These are phyloP conservation scores for Daedaleopsis sinensis DNA, from an alignment of 768 basidiomycete genomes.

Conservation along the genomic window DNA sequence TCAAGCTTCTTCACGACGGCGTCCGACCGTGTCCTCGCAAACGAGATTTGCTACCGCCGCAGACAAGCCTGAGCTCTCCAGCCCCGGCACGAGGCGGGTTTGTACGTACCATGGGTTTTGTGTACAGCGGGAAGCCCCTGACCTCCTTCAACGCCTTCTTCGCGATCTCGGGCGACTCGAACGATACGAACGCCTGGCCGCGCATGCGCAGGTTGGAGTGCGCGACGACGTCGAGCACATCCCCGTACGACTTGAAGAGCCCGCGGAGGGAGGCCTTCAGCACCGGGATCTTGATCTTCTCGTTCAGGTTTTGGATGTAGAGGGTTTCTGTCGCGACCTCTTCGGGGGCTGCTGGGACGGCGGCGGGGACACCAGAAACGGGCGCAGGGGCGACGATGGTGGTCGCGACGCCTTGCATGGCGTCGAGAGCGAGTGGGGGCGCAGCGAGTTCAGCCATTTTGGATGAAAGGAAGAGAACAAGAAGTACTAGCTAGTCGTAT, in stretches of 20 bases:
- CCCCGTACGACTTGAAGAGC: constrained; percentile 92
- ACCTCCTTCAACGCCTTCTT: constrained; percentile 92
- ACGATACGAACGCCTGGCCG: constrained; percentile 97
- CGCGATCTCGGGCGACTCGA: constrained; percentile 80
- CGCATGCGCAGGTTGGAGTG: constrained; percentile 96
- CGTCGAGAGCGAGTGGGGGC: constrained; percentile 32
- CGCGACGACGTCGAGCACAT: constrained; percentile 93
- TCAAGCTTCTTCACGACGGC: constrained; percentile 83
- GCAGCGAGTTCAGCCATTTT: constrained; percentile 42
- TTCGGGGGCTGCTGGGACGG: constrained; percentile 27
- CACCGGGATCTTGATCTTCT: constrained; percentile 91
- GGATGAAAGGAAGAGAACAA: neutral
- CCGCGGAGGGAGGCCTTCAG: constrained; percentile 86
- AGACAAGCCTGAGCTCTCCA: neutral
- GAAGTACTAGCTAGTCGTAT: no score
- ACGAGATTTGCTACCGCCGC: constrained; percentile 82
- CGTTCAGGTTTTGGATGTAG: constrained; percentile 96
- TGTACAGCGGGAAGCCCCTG: constrained; percentile 90
- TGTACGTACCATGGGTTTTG: constrained; percentile 93
- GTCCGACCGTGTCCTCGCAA: constrained; percentile 87
- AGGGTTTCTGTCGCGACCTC: constrained; percentile 79
- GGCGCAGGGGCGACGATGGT: constrained; percentile 27
- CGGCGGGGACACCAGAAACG: constrained; percentile 15
- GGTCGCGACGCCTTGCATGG: constrained; percentile 28
- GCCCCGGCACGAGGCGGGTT: no score